Evolutionary conservation across 148 eudicot genomes (phyloP), one percentile per base, ranked within the genome.

Genomic region (Camellia sinensis): DNA sequence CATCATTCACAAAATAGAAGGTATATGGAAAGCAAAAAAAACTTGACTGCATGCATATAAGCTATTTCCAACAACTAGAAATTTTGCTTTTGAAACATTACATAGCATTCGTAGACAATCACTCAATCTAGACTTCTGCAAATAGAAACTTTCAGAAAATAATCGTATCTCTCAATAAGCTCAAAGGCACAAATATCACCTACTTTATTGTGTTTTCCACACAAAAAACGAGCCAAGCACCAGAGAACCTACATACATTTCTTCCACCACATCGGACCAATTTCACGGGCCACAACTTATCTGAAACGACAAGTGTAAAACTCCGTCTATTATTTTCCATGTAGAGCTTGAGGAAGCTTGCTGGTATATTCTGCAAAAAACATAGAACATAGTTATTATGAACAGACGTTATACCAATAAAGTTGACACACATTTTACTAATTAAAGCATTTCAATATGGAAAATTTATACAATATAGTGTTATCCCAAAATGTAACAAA

Each of bases 171-270:
- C 10, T 74, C 56, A 15, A 66, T 68, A 14, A 80, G 62, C 72
- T 80, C 73, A 43, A 80, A 80, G 19, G 74, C 56, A 44, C 82
- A 80, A 18, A 66, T 11, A 41, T 80, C 82, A 13, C 65, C 78
- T 43, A 2, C 64, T 74, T n/a, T 43, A 80, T 48, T 1, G n/a
- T 48, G 57, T 64, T 73, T 46, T 74, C 82, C 50, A 6, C 41
- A 11, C 6, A 18, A 54, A 80, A 80, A 17, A 3, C 2, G 64
- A 1, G 2, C 78, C 78, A 73, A 41, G 78, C 82, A 0, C 10
- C 1, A 41, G 13, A 2, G 21, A 73, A 64, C 65, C 15, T 73
- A 43, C 29, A n/a, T 13, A 2, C 3, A 43, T 4, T 7, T 7
- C 3, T 22, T n/a, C 1, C 7, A 3, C 0, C 2, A 29, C 37